A percentile compares a stretch with the other conserved stretches of the same genome.
phyloP scores from a whole-genome alignment of 1,284 basidiomycete genomes.

The Puccinia triticina region DNA sequence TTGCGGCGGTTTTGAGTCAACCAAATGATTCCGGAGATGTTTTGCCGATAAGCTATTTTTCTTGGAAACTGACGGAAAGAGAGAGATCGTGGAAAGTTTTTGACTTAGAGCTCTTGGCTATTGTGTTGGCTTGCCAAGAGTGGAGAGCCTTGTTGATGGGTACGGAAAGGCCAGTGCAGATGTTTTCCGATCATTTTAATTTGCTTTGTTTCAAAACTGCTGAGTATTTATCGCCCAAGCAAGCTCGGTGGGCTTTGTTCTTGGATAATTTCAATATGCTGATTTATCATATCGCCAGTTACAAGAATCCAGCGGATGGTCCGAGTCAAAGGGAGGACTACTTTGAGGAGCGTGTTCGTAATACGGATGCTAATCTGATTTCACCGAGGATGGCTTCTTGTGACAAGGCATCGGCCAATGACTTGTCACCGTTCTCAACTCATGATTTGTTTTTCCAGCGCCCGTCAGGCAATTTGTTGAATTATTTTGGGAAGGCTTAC shows the following conservation, averaged over 20 bases:
- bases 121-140: slow-evolving; percentile 17
- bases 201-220: background rate
- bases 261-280: background rate
- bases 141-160: slow-evolving; percentile 29
- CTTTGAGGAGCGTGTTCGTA: no score
- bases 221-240: no score
- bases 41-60: slow-evolving; percentile 47
- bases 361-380: no score
- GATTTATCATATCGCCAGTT: background rate
- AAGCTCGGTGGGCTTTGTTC: no score
- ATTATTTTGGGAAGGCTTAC: background rate
- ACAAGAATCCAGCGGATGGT: slow-evolving; percentile 12
- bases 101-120: slow-evolving; percentile 26
- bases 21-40: slow-evolving; percentile 20
- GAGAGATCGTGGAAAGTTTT: slow-evolving; percentile 21
- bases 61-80: slow-evolving; percentile 41
- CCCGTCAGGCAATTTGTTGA: background rate
- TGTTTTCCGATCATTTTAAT: slow-evolving; percentile 31
- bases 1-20: no score
- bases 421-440: no score
- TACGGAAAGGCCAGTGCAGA: background rate
- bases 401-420: no score
- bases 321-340: background rate
- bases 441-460: background rate
- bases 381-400: no score